phyloP scores from a whole-genome alignment of 805 yeast species.

The Metschnikowia noctiluminum region DNA sequence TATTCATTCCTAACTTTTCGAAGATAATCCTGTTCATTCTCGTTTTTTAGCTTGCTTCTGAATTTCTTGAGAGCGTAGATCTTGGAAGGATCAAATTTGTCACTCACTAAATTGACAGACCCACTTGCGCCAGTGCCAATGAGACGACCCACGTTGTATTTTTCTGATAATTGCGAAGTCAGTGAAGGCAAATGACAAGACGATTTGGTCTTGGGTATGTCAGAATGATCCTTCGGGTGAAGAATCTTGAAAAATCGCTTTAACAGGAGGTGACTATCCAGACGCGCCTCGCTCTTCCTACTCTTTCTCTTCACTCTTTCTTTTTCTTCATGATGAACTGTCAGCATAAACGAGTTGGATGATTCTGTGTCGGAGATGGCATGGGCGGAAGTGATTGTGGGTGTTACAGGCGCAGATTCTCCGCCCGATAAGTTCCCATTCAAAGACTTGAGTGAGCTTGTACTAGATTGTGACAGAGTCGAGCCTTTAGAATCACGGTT shows the following conservation, averaged over 20 bases:
- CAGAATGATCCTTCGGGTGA: conserved; percentile 21
- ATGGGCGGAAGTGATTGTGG: conserved; percentile 1
- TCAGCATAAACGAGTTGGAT: conserved; percentile 5
- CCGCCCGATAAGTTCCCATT: conserved; percentile 4
- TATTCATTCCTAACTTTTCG: conserved; percentile 81
- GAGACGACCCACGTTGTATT: conserved; percentile 69
- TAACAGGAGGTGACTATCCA: conserved; percentile 29
- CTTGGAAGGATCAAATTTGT: conserved; percentile 48
- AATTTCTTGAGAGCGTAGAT: conserved; percentile 87
- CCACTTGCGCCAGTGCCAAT: conserved; percentile 96
- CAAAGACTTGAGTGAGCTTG: conserved; percentile 19
- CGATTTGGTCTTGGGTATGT: conserved; percentile 8
- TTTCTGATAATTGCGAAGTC: conserved; percentile 33
- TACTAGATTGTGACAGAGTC: conserved; percentile 26
- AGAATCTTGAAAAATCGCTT: conserved; percentile 53
- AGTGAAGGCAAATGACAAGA: conserved; percentile 9
- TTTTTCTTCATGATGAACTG: neutral
- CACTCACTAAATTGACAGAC: conserved; percentile 74
- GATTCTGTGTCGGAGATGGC: conserved; percentile 13
- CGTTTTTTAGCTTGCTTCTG: conserved; percentile 59
- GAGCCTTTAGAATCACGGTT: conserved; percentile 22
- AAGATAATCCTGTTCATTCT: conserved; percentile 64
- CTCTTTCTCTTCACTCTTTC: conserved; percentile 2
- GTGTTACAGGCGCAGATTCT: conserved; percentile 5
- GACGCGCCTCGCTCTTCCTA: conserved; percentile 6